Evolutionary conservation across 768 basidiomycete genomes (phyloP).

Genomic region (Russula foetens): DNA sequence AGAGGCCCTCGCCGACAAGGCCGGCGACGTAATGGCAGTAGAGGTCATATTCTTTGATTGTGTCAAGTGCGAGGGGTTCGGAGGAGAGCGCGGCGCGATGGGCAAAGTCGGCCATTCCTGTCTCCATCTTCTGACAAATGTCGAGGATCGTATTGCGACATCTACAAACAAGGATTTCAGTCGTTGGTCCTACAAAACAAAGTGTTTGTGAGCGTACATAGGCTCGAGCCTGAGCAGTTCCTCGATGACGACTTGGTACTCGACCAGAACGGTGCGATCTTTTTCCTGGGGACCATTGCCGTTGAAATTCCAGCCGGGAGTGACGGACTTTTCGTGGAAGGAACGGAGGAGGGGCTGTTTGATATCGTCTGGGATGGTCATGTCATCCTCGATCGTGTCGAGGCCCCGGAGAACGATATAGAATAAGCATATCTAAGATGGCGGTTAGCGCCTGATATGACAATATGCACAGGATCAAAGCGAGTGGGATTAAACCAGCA

Average conservation of each 20-base stretch:
- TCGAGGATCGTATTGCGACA: slow-evolving; percentile 77
- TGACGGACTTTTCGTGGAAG: slow-evolving; percentile 72
- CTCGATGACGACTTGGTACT: slow-evolving; percentile 73
- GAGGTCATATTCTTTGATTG: slow-evolving; percentile 83
- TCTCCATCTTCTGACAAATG: slow-evolving; percentile 81
- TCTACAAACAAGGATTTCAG: slow-evolving; percentile 27
- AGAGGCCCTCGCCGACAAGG: slow-evolving; percentile 92
- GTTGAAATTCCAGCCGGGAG: slow-evolving; percentile 81
- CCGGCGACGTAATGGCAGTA: slow-evolving; percentile 99
- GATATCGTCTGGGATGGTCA: slow-evolving; percentile 80
- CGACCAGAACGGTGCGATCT: slow-evolving; percentile 75
- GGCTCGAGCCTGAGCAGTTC: slow-evolving; percentile 67
- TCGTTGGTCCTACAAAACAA: background rate
- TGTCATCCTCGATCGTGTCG: slow-evolving; percentile 99
- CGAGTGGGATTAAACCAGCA: background rate
- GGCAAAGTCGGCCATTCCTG: slow-evolving; percentile 93
- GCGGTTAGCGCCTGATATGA: background rate
- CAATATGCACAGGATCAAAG: background rate
- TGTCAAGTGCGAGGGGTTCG: slow-evolving; percentile 60
- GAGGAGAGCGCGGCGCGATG: slow-evolving; percentile 64
- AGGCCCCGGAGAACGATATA: slow-evolving; percentile 90
- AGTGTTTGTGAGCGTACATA: slow-evolving; percentile 37
- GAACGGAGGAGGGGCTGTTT: slow-evolving; percentile 82
- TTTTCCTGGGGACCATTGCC: slow-evolving; percentile 82
- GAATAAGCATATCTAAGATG: slow-evolving; percentile 80